Evolutionary conservation across 2,329 filamentous ascomycete genomes (phyloP), one percentile per base, ranked within the genome.

Genomic region (Penicillium griseofulvum): DNA sequence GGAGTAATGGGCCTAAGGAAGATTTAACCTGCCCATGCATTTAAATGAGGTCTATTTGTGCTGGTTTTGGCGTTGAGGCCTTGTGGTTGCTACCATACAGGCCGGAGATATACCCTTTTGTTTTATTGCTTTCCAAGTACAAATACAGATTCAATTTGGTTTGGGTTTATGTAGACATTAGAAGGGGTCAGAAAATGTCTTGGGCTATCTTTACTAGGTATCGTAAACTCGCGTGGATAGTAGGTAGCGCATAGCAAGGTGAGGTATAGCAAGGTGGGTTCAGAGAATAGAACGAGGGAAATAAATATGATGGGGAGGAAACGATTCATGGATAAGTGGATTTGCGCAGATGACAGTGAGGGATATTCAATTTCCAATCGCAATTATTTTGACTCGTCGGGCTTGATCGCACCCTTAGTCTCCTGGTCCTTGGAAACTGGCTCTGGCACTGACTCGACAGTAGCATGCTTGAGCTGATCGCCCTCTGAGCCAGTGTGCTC

Each of bases 381-480:
- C 54, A 49, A 66, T 59, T 62, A 70, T 58, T 70, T 70, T 29
- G 66, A 49, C 31, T 65, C 59, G 14, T 65, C 63, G 26, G 63
- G 39, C 59, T 70, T 73, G 24, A 46, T 59, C 28, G 39, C 47
- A 17, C 46, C 48, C 46, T 60, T 57, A 22, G 54, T 46, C 24
- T 65, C 58, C 50, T 57, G 49, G n/a, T 65, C 60, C 54, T 66
- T 67, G 8, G 68, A 63, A 49, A 75, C 71, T 37, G 74, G 73
- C 17, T 75, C 75, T 19, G 75, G 68, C 68, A 75, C 76, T 5
- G 77, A 76, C 56, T 79, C 78, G 7, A 71, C 70, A 5, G 87
- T 85, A 1, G 84, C 85, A 71, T 87, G 82, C 78, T 86, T 88
- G 66, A 86, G 71, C 66, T 81, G 82, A 67, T 86, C 87, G 28